Conservation (phyloP, 495 filamentous ascomycete species). For the Echria macrotheca region DNA sequence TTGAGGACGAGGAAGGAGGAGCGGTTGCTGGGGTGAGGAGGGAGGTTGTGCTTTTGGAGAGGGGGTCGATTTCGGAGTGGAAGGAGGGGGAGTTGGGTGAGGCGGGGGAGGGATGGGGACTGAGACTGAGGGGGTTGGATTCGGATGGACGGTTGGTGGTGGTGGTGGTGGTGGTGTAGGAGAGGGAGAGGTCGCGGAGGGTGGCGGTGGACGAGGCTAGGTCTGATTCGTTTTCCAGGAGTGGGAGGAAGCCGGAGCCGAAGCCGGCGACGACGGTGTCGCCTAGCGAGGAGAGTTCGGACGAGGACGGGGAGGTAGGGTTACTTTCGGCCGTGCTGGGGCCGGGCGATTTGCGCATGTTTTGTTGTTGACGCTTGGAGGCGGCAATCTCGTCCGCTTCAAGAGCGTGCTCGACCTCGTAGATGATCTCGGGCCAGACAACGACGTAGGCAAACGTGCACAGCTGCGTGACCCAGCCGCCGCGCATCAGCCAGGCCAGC, state of each 20-base stretch:
- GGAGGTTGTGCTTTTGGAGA: constrained; percentile 7
- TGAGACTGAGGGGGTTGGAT: no score
- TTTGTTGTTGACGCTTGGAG: constrained; percentile 20
- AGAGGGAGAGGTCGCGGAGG: constrained; percentile 24
- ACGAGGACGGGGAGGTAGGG: not conserved
- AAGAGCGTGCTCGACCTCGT: constrained; percentile 52
- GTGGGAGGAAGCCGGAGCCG: constrained; percentile 21
- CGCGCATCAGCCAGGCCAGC: constrained; percentile 84
- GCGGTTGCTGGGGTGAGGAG: constrained; percentile 2
- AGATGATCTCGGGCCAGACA: constrained; percentile 56
- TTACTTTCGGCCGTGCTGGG: constrained; percentile 19
- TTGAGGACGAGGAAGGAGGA: constrained; percentile 16
- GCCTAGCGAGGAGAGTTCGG: constrained; percentile 14
- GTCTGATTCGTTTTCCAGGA: constrained; percentile 14
- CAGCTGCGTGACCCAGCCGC: constrained; percentile 88
- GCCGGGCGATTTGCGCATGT: constrained; percentile 13
- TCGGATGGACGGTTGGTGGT: not conserved
- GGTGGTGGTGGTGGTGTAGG: constrained; percentile 14
- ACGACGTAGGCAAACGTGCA: constrained; percentile 81
- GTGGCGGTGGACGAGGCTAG: constrained; percentile 17
- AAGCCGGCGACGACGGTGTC: constrained; percentile 19
- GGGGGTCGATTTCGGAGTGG: not conserved
- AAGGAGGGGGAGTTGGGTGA: not conserved
- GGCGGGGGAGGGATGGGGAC: no score
- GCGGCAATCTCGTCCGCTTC: constrained; percentile 46